Evolutionary conservation across 768 basidiomycete genomes (phyloP), one percentile per base, ranked within the genome.

Genomic region (Lentinula edodes): DNA sequence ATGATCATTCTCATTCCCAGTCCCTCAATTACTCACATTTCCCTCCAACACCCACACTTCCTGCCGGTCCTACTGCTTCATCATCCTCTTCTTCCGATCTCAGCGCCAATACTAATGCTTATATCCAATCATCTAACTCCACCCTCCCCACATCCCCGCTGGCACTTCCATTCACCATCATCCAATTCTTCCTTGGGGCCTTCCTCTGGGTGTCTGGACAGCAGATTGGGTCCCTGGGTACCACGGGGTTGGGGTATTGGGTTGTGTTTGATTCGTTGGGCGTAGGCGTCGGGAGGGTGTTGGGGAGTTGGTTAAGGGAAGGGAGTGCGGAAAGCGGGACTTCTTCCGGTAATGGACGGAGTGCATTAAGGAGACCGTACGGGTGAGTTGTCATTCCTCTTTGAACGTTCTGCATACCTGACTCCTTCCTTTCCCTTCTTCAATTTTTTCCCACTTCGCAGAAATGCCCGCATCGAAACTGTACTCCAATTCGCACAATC

Each of bases 171-270:
- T 66, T 68, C 10, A 69, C 73, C 0, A 68, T 66, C 1, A 72
- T 72, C 0, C 85, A 90, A 65, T 89, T 91, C 59, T 64, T 81
- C 3, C 73, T 91, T 1, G 91, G 91, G 0, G 86, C 85, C 2
- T 84, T 81, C 68, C 64, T 98, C 8, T 99, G 97, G 97, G 88
- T 94, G 0, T 80, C 80, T 23, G 95, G 95, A 1, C 97, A 99
- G 73, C 86, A 88, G 63, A 83, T 86, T 20, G 95, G 95, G 16
- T 94, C 93, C 52, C 75, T 98, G 34, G 81, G 89, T 7, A 87
- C 89, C 60, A 96, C 96, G 1, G 97, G 94, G 0, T 73, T 99
- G 16, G 97, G 96, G 0, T 99, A 99, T 70, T 90, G 96, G 87
- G 86, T 96, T 23, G 94, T 98, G 1, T 99, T 98, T 69, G 96